These are phyloP conservation scores for Lactarius akahatsu DNA, from an alignment of 768 basidiomycete genomes.

Conservation along the genomic window DNA sequence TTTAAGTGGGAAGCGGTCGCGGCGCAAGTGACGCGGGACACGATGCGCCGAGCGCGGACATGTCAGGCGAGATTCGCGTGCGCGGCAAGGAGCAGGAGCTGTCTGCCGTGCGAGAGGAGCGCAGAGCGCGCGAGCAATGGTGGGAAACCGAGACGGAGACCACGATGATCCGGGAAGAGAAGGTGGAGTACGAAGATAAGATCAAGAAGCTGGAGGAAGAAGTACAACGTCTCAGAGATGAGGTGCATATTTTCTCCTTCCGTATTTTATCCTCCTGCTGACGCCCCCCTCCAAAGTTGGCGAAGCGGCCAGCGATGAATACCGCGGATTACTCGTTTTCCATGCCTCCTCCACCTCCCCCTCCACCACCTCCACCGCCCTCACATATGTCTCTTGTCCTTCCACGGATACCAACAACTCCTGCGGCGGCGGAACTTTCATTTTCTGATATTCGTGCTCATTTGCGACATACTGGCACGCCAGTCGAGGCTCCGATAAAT, in stretches of 20 bases:
- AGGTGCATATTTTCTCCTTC: slow-evolving; percentile 39
- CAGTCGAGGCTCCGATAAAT: slow-evolving; percentile 70
- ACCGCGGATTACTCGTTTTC: slow-evolving; percentile 7
- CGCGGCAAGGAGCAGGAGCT: slow-evolving; percentile 65
- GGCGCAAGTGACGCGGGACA: neutral
- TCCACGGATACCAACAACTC: slow-evolving; percentile 27
- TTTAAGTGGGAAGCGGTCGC: neutral
- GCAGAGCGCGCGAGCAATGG: slow-evolving; percentile 44
- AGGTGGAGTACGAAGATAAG: slow-evolving; percentile 56
- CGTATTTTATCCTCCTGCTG: neutral
- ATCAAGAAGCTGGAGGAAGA: slow-evolving; percentile 68
- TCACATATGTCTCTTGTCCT: slow-evolving; percentile 26
- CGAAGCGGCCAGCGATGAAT: slow-evolving; percentile 11
- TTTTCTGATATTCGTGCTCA: slow-evolving; percentile 65
- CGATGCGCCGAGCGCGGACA: slow-evolving; percentile 36
- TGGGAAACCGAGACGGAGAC: slow-evolving; percentile 41
- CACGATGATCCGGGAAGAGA: slow-evolving; percentile 43
- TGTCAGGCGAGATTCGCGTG: slow-evolving; percentile 48
- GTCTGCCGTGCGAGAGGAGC: slow-evolving; percentile 52
- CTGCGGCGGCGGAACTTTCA: slow-evolving; percentile 38
- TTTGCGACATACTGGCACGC: slow-evolving; percentile 55
- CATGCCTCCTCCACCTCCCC: slow-evolving; percentile 29
- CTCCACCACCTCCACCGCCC: slow-evolving; percentile 26
- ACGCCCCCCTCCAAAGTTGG: slow-evolving; percentile 1
- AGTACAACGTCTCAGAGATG: slow-evolving; percentile 54